Conservation (phyloP, 257 asterid genomes). For the Solanum paucissectum region DNA sequence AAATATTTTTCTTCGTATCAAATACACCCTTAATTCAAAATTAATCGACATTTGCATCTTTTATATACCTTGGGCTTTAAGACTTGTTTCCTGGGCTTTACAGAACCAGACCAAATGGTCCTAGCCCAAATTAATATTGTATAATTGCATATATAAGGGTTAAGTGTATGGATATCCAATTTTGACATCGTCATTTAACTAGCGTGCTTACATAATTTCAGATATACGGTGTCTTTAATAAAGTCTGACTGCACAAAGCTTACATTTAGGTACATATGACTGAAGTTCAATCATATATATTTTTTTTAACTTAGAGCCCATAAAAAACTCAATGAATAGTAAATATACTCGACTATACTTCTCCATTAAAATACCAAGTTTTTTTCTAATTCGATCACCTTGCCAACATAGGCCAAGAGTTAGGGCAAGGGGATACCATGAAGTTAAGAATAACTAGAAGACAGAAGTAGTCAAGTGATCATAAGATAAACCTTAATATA, state of each 20-base stretch:
- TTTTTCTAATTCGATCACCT: not conserved
- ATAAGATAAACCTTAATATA: not conserved
- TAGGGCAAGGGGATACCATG: not conserved
- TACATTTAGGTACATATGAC: not conserved
- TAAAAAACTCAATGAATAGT: not conserved
- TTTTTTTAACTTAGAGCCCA: not conserved
- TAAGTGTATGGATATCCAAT: not conserved
- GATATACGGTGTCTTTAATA: too few species aligned
- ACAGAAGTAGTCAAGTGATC: not conserved
- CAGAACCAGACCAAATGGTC: not conserved
- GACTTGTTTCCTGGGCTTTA: not conserved
- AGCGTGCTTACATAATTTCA: too few species aligned
- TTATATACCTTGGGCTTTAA: too few species aligned
- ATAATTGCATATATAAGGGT: rapidly evolving
- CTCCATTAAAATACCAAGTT: too few species aligned
- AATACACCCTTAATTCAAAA: too few species aligned
- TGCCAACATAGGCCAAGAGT: not conserved
- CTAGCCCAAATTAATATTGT: not conserved
- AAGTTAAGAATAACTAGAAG: not conserved
- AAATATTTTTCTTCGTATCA: too few species aligned
- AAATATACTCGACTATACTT: not conserved
- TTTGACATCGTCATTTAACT: rapidly evolving
- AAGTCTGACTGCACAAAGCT: not conserved
- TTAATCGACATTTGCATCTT: too few species aligned
- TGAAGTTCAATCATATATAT: too few species aligned